These are phyloP conservation scores for Globisporangium sylvaticum DNA, from an alignment of 352 stramenopile genomes.

Conservation along the genomic window DNA sequence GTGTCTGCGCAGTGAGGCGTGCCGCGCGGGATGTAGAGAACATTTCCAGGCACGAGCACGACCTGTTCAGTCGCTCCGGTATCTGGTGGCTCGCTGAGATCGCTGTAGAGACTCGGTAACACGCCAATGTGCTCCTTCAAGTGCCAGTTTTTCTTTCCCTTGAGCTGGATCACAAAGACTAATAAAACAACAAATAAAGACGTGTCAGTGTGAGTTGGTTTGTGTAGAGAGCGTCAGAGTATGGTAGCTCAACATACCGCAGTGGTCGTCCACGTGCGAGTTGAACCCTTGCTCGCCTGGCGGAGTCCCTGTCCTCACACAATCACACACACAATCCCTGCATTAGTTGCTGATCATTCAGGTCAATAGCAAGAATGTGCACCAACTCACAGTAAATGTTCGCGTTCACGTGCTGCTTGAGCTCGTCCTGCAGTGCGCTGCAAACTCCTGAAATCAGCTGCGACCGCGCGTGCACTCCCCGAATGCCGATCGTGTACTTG, in stretches of 20 bases:
- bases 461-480: conserved; percentile 26
- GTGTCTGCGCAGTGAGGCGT: conserved; percentile 31
- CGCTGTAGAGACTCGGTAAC: conserved; percentile 25
- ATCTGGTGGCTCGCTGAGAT: neutral
- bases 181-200: neutral
- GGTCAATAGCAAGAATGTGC: neutral
- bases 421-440: conserved; percentile 19
- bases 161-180: conserved; percentile 35
- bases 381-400: conserved; percentile 31
- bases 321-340: neutral
- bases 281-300: conserved; percentile 27
- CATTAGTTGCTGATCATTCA: neutral
- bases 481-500: conserved; percentile 29
- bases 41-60: conserved; percentile 19
- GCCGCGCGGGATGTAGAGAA: conserved; percentile 33
- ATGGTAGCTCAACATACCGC: conserved; percentile 14
- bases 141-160: conserved; percentile 28
- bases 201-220: neutral
- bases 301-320: conserved; percentile 23
- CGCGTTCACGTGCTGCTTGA: conserved; percentile 31
- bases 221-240: neutral
- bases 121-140: conserved; percentile 13
- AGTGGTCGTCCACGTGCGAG: conserved; percentile 32
- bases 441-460: conserved; percentile 14
- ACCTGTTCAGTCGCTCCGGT: conserved; percentile 5